Percentiles rank a stretch among this genome's conserved stretches.
These are phyloP conservation scores for Erodium maritimum DNA, from an alignment of 345 rosid genomes.

Conservation along the genomic window DNA sequence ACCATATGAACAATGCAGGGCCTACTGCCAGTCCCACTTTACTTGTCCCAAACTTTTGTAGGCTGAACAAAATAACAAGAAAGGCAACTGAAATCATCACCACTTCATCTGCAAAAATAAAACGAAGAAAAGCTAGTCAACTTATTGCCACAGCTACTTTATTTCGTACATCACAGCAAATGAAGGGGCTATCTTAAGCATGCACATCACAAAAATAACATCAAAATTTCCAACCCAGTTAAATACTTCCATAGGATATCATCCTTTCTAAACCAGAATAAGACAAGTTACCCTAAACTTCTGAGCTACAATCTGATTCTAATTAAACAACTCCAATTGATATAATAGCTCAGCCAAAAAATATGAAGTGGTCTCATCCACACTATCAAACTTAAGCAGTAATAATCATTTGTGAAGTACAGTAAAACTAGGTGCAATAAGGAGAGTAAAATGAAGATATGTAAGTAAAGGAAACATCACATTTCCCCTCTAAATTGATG, in stretches of 20 bases:
- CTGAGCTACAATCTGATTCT: background rate
- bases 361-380: background rate
- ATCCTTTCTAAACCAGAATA: no score
- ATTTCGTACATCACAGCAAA: background rate
- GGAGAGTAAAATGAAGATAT: background rate
- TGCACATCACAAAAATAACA: background rate
- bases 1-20: constrained; percentile 94
- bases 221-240: no score
- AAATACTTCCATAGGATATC: no score
- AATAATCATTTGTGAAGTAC: background rate
- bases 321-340: background rate
- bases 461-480: background rate
- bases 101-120: constrained; percentile 71
- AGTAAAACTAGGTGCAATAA: background rate
- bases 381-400: background rate
- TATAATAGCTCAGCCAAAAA: background rate
- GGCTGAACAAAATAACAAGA: constrained; percentile 82
- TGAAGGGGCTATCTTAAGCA: background rate
- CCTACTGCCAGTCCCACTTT: constrained; percentile 91
- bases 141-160: constrained; percentile 3
- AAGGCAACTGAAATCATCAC: constrained; percentile 84
- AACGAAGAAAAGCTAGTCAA: constrained; percentile 15
- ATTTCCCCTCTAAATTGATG: no score
- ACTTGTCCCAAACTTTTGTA: constrained; percentile 98
- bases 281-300: background rate